These are phyloP conservation scores for Solanum chiquidenum DNA, from an alignment of 257 asterid species.

Conservation along the genomic window DNA sequence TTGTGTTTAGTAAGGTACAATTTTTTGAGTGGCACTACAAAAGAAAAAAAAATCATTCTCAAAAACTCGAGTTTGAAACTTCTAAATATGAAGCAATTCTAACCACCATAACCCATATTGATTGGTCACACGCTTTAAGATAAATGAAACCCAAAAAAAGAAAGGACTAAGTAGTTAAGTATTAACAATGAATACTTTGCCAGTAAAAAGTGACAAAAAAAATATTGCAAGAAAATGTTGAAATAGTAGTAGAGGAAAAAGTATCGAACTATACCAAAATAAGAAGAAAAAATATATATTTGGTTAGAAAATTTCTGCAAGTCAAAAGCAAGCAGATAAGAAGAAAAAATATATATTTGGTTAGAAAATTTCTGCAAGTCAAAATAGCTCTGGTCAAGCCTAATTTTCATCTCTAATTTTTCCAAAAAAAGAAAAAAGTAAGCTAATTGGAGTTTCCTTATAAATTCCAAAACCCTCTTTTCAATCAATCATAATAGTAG, in stretches of 20 bases:
- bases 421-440: too few relatives aligned
- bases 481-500: not conserved
- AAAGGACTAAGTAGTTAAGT: not conserved
- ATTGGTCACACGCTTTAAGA: not conserved
- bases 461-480: not conserved
- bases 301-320: not conserved
- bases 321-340: not conserved
- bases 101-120: not conserved
- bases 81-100: too few relatives aligned
- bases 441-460: not conserved
- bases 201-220: not conserved
- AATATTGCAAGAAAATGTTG: not conserved
- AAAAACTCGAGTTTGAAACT: too few relatives aligned
- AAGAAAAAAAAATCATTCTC: too few relatives aligned
- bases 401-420: not conserved
- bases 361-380: too few relatives aligned
- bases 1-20: too few relatives aligned
- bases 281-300: not conserved
- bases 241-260: not conserved
- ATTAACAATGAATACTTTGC: not conserved
- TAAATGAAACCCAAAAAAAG: not conserved
- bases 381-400: not conserved
- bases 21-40: too few relatives aligned
- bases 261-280: not conserved
- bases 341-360: too few relatives aligned